phyloP scores from a whole-genome alignment of 768 basidiomycete species.

The Boletus rubroflammeus region DNA sequence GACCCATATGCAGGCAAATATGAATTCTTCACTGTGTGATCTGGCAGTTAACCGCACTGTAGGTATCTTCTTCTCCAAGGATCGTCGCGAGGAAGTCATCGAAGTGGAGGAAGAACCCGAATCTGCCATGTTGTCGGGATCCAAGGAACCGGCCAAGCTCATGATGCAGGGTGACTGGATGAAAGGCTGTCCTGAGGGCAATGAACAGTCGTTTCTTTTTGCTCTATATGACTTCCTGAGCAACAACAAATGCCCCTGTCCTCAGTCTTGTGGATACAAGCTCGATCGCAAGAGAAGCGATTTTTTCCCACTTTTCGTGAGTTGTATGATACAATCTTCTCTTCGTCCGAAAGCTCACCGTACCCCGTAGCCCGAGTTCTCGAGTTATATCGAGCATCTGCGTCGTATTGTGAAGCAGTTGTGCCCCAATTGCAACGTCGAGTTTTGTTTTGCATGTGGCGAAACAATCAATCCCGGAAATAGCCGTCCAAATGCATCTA shows the following conservation, averaged over 20 bases:
- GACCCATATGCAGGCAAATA: constrained; percentile 84
- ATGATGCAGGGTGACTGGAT: constrained; percentile 94
- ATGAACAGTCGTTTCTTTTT: constrained; percentile 87
- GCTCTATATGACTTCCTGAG: constrained; percentile 74
- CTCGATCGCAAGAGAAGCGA: constrained; percentile 64
- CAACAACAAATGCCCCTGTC: constrained; percentile 62
- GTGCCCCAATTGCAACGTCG: constrained; percentile 59
- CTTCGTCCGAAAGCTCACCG: constrained; percentile 8
- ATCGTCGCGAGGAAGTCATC: constrained; percentile 86
- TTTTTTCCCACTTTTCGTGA: constrained; percentile 81
- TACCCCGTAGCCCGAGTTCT: constrained; percentile 60
- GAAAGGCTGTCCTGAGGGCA: constrained; percentile 93
- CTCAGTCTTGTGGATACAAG: constrained; percentile 66
- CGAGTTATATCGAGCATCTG: constrained; percentile 64
- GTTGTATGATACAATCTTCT: constrained; percentile 26
- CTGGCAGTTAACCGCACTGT: constrained; percentile 3
- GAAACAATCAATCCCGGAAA: constrained; percentile 53
- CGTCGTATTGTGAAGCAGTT: constrained; percentile 51
- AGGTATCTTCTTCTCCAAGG: constrained; percentile 96
- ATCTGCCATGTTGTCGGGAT: constrained; percentile 39
- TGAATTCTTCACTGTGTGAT: background rate
- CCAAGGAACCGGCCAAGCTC: constrained; percentile 51
- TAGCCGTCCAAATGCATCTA: constrained; percentile 40
- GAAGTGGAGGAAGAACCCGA: constrained; percentile 85
- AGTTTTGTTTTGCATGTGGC: constrained; percentile 75